phyloP scores from a whole-genome alignment of 139 green algal species.

The Monoraphidium neglectum region DNA sequence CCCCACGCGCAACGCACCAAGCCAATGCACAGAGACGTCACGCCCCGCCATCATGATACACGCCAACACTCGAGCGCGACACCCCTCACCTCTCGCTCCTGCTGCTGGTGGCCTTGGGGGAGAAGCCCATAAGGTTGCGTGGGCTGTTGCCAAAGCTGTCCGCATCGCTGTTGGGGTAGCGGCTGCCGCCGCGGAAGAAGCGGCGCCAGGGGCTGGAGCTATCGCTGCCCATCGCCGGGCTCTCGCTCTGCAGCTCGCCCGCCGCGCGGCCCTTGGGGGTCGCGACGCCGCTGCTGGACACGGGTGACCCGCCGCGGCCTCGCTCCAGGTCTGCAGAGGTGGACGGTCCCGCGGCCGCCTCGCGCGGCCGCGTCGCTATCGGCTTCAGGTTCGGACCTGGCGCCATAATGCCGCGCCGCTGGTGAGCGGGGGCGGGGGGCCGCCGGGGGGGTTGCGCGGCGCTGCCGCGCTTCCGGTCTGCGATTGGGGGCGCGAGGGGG shows the following conservation, averaged over 20 bases:
- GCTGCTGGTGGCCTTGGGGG: conserved; percentile 25
- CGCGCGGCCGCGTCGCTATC: conserved; percentile 27
- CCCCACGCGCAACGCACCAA: too few relatives aligned
- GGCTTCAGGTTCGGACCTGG: conserved; percentile 36
- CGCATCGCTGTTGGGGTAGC: conserved; percentile 25
- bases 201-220: conserved; percentile 28
- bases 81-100: conserved; percentile 22
- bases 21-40: too few relatives aligned
- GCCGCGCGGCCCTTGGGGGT: conserved; percentile 23
- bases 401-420: conserved; percentile 25
- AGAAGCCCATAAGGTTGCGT: conserved; percentile 36
- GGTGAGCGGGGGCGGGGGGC: too few relatives aligned
- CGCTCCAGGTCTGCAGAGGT: too few relatives aligned
- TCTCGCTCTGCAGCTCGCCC: conserved; percentile 10
- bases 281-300: conserved; percentile 16
- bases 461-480: too few relatives aligned
- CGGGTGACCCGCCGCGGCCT: neutral
- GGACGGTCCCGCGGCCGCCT: too few relatives aligned
- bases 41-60: too few relatives aligned
- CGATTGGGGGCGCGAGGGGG: too few relatives aligned
- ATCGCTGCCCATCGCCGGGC: conserved; percentile 24
- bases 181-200: conserved; percentile 36
- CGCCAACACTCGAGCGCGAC: too few relatives aligned
- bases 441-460: too few relatives aligned
- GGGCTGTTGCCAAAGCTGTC: conserved; percentile 37